Base-by-base conservation (phyloP, 305 asterid species). In the Fraxinus latifolia region DNA sequence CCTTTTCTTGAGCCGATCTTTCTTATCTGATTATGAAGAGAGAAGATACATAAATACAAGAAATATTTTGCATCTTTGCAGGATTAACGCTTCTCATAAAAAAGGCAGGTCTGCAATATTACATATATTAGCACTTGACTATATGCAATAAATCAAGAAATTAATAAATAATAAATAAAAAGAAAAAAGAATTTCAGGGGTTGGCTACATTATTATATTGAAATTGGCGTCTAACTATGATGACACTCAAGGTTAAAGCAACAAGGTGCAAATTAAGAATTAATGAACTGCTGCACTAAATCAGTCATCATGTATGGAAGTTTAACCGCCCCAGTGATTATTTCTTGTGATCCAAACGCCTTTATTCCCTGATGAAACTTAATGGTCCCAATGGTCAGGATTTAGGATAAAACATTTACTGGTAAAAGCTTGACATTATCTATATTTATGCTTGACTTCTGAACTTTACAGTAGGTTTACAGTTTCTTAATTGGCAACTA, bases 21-120 rank as follows among this genome's bases (percentile, higher is more conserved):
- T 70, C n/a, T 70, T 70, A 70, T 70, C 75, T 70, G 75, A 31
- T 65, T 65, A 70, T 70, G 37, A 70, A 15, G 75, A 70, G 23
- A 31, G 75, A 70, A 27, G 33, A 29, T 70, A 29, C 15, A 70
- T 70, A 27, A 31, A 31, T 70, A 31, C 9, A 29, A 70, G 19
- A 15, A 70, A 70, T 31, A 12, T 27, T 31, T 70, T 70, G 42
- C 75, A 31, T 31, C 75, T 70, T 14, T 31, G 21, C 4, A 27
- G 21, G 4, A 70, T 70, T 70, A 70, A 65, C 0, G 32, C 34
- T 23, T 62, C 33, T 23, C 32, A 62, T 5, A 62, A 62, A 25
- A 12, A 62, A 62, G 33, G 72, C 5, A 65, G n/a, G 17, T 65
- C 34, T 27, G 34, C 42, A 29, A 70, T 27, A 27, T 31, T 14